These are phyloP conservation scores for Orbilia blumenaviensis DNA, from an alignment of 2,329 filamentous ascomycete genomes.

Conservation along the genomic window DNA sequence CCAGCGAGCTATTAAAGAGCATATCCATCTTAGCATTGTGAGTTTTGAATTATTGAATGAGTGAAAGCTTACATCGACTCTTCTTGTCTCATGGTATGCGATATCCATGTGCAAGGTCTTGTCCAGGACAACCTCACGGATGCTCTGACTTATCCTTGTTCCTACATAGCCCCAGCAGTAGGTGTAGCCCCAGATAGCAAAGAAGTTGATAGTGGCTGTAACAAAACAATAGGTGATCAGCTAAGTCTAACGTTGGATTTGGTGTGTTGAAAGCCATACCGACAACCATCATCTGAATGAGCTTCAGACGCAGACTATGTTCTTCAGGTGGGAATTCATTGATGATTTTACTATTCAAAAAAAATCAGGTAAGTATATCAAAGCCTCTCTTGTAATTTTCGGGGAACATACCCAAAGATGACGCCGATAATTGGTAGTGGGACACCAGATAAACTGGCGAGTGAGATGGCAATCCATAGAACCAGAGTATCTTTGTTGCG, in stretches of 20 bases:
- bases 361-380: background rate
- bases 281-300: constrained; percentile 63
- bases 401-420: constrained; percentile 61
- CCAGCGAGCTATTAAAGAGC: constrained; percentile 67
- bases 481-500: constrained; percentile 39
- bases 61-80: constrained; percentile 63
- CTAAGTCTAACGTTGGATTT: constrained; percentile 50
- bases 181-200: constrained; percentile 65
- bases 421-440: constrained; percentile 62
- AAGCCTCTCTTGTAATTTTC: background rate
- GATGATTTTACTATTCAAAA: constrained; percentile 61
- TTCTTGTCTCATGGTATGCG: constrained; percentile 65
- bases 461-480: constrained; percentile 40
- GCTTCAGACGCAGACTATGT: constrained; percentile 61
- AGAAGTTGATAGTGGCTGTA: constrained; percentile 61
- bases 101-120: constrained; percentile 66
- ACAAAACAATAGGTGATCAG: constrained; percentile 59
- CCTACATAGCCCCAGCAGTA: constrained; percentile 66
- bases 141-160: constrained; percentile 64
- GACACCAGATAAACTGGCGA: constrained; percentile 59
- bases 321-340: constrained; percentile 65
- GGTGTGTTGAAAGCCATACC: constrained; percentile 30
- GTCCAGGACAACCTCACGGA: constrained; percentile 64
- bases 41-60: too few relatives aligned
- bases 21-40: constrained; percentile 60